Base-by-base conservation (phyloP, 1,284 basidiomycete species). In the Spongiforma sp. region DNA sequence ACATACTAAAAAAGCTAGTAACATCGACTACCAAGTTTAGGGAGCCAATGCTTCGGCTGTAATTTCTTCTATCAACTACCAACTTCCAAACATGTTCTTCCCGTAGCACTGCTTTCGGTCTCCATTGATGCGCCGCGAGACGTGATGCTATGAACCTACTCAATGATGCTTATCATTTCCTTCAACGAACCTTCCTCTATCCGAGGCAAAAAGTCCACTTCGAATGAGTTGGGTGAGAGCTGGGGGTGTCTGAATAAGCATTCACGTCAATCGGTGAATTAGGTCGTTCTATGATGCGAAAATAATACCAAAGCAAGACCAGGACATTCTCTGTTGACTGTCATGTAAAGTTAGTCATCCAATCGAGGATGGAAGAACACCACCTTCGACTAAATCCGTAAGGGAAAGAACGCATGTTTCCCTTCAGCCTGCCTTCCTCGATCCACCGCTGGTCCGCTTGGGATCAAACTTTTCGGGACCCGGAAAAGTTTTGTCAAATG, bases 321-420 rank as follows among this genome's bases (percentile, higher is more conserved):
- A 1, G 74, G 73, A n/a, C 69, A 74, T 32, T 65, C 43, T 43
- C 71, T 73, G 21, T 37, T 26, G n/a, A 19, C 55, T 41, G 57
- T 12, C 19, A 30, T 12, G 10, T 2, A n/a, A n/a, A n/a, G n/a
- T n/a, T n/a, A n/a, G n/a, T n/a, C n/a, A n/a, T n/a, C n/a, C n/a
- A n/a, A n/a, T n/a, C n/a, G n/a, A n/a, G n/a, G n/a, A 24, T 7
- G 7, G 2, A 6, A 19, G n/a, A 10, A 3, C 24, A 61, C 11
- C 4, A 60, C 84, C 86, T 78, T 57, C 88, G 77, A 6, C 88
- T 89, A 68, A 88, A 89, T 0, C 89, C 87, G 65, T 85, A 90
- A 17, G 82, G 77, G 65, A 81, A 89, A 21, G 79, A 78, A 63
- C 77, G 81, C 33, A 88, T 68, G 62, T 88, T 83, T 1, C 83